Percentiles rank a stretch among this genome's conserved stretches.
Evolutionary conservation across 2,329 filamentous ascomycete genomes (phyloP).

Genomic region (Pseudocercospora crystallina): DNA sequence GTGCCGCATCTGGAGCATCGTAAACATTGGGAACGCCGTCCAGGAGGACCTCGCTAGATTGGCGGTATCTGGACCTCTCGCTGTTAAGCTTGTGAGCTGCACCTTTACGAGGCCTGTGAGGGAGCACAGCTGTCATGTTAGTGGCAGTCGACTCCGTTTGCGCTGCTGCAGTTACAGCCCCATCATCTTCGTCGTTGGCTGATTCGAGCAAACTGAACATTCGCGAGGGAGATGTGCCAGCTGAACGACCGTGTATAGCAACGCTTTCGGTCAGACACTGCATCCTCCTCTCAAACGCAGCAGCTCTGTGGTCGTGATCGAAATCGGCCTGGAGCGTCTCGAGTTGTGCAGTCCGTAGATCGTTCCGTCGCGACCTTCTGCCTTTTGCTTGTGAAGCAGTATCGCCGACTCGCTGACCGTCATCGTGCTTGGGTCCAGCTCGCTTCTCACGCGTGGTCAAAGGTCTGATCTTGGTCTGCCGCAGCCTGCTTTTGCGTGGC

Average conservation of each 20-base stretch:
- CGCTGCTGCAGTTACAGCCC: no score
- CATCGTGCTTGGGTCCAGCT: neutral
- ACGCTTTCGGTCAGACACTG: conserved; percentile 29
- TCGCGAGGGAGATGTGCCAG: no score
- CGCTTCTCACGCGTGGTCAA: no score
- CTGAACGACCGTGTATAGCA: conserved; percentile 14
- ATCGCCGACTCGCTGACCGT: neutral
- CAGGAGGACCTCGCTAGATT: conserved; percentile 40
- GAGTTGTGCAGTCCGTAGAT: conserved; percentile 41
- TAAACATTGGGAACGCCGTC: conserved; percentile 7
- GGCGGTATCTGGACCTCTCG: conserved; percentile 47
- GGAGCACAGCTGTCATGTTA: conserved; percentile 3
- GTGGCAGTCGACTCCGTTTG: no score
- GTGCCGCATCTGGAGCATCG: neutral
- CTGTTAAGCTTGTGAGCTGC: conserved; percentile 49
- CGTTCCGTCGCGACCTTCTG: no score
- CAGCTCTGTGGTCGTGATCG: conserved; percentile 35
- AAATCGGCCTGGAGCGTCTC: conserved; percentile 44
- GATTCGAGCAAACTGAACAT: no score
- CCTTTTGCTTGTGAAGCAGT: neutral
- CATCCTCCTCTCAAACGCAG: conserved; percentile 38
- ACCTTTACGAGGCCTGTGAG: conserved; percentile 33
- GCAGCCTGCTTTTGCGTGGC: no score
- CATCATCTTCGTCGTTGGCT: no score
- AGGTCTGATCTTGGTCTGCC: no score